These are phyloP conservation scores for Excoecaria agallocha DNA, from an alignment of 345 rosid genomes.

Conservation along the genomic window DNA sequence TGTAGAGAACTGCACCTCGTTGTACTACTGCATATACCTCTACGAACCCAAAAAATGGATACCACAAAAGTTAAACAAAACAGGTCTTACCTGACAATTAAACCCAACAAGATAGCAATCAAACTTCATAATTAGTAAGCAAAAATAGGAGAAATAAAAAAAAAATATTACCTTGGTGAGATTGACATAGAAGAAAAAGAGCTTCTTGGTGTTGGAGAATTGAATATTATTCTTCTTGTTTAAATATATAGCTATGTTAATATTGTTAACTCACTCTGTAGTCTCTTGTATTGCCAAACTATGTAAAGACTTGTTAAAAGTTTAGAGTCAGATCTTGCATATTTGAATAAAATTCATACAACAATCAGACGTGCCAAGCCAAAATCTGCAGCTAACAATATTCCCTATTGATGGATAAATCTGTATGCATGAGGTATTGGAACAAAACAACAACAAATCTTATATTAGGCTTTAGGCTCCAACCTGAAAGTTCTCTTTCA, in stretches of 20 bases:
- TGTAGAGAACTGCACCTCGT: constrained; percentile 85
- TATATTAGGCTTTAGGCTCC: constrained; percentile 35
- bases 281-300: constrained; percentile 79
- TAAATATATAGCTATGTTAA: constrained; percentile 46
- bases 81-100: not conserved
- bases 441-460: constrained; percentile 26
- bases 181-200: constrained; percentile 90
- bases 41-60: constrained; percentile 25
- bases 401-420: not conserved
- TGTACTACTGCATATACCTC: constrained; percentile 92
- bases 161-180: constrained; percentile 74
- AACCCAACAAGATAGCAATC: not conserved
- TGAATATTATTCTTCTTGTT: constrained; percentile 85
- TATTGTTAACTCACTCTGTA: constrained; percentile 59
- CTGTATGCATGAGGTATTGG: not conserved
- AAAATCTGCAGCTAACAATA: not conserved
- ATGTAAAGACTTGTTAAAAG: not conserved
- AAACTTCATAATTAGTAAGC: not conserved
- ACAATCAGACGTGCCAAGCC: not conserved
- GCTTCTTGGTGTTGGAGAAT: constrained; percentile 92
- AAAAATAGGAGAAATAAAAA: not conserved
- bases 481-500: constrained; percentile 36
- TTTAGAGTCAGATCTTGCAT: not conserved
- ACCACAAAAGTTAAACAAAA: not conserved
- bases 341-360: not conserved